A percentile compares a stretch with the other conserved stretches of the same genome.
Conservation (phyloP, 768 basidiomycete species). For the Scleroderma citrinum region DNA sequence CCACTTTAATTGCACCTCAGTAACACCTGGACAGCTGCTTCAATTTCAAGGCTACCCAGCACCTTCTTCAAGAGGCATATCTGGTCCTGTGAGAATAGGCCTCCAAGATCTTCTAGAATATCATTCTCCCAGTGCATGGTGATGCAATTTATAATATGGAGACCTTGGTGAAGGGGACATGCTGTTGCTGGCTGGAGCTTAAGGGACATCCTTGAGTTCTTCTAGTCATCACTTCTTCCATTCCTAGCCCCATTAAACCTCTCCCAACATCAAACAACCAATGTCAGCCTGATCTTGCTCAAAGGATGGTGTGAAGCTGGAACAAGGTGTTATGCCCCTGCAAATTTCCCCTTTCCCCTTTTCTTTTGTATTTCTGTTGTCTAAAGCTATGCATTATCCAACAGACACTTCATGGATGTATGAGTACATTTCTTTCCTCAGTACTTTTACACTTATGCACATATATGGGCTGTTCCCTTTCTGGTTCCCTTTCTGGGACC, state of each 20-base stretch:
- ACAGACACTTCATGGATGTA: no score
- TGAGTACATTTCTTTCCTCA: no score
- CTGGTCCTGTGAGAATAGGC: constrained; percentile 54
- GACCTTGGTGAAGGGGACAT: neutral
- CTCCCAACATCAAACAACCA: constrained; percentile 54
- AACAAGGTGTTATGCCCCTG: no score
- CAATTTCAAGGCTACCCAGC: constrained; percentile 56
- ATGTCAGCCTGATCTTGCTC: constrained; percentile 73
- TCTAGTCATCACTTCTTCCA: constrained; percentile 29
- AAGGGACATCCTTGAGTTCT: constrained; percentile 20
- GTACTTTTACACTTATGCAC: no score
- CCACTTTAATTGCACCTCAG: constrained; percentile 58
- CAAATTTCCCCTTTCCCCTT: no score
- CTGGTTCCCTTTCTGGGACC: no score
- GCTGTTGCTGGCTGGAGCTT: neutral
- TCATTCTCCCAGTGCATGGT: constrained; percentile 5
- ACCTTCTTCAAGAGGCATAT: constrained; percentile 52
- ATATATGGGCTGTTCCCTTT: no score
- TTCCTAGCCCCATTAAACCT: constrained; percentile 49
- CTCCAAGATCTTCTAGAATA: constrained; percentile 38
- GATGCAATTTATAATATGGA: constrained; percentile 6
- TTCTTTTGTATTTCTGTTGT: no score
- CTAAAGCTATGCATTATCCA: no score
- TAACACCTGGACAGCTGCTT: constrained; percentile 63
- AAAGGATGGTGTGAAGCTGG: constrained; percentile 75